A percentile compares a stretch with the other conserved stretches of the same genome.
Evolutionary conservation across 208 protist species (phyloP).

Genomic region (Trypanosoma grayi): DNA sequence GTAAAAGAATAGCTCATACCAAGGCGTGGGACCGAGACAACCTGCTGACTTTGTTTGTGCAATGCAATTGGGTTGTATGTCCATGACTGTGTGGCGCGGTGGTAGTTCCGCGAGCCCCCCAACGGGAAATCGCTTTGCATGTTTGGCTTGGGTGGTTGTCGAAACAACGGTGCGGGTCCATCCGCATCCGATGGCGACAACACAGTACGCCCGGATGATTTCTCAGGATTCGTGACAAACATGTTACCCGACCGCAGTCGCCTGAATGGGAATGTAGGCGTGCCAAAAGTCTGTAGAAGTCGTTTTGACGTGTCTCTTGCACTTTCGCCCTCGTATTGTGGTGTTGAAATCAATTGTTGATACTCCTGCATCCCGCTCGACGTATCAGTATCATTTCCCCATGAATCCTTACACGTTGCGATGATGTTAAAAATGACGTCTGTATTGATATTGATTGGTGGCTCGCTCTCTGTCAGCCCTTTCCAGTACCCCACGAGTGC

Average conservation of each 20-base stretch:
- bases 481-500: conserved; percentile 78
- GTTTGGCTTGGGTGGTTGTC: background rate
- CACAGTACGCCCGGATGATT: background rate
- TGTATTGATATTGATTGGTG: conserved; percentile 44
- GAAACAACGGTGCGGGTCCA: background rate
- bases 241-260: background rate
- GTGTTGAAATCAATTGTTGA: background rate
- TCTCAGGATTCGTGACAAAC: background rate
- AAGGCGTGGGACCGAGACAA: conserved; percentile 1
- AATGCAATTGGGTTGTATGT: background rate
- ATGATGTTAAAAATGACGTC: conserved; percentile 79
- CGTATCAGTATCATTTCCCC: conserved; percentile 13
- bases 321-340: background rate
- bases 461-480: conserved; percentile 19
- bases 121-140: background rate
- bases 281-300: conserved; percentile 12
- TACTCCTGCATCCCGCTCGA: background rate
- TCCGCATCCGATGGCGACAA: background rate
- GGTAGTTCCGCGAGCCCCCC: background rate
- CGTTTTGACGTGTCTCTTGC: conserved; percentile 15
- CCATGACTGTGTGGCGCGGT: conserved; percentile 13
- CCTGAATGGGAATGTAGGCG: background rate
- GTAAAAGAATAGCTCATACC: background rate
- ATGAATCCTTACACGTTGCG: conserved; percentile 56
- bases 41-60: background rate